phyloP scores from a whole-genome alignment of 2,329 filamentous ascomycete genomes.

The Pseudonectria buxi region DNA sequence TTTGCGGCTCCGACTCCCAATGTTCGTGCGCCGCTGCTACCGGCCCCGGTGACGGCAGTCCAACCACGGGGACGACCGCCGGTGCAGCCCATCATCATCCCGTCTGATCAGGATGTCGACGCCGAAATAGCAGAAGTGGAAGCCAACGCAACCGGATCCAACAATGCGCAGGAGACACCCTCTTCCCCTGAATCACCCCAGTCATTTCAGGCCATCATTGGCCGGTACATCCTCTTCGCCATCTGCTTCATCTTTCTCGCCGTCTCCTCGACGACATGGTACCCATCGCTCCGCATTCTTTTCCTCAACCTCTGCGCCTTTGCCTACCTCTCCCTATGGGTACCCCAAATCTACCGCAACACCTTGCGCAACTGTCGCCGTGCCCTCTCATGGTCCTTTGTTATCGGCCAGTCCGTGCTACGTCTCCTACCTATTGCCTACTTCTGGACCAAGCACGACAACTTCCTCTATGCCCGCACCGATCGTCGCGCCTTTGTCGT shows the following conservation, averaged over 20 bases:
- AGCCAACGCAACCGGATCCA: constrained; percentile 16
- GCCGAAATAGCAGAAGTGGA: constrained; percentile 48
- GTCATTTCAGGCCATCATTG: constrained; percentile 50
- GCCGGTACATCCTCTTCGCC: constrained; percentile 50
- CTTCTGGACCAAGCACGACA: constrained; percentile 71
- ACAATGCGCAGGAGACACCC: constrained; percentile 19
- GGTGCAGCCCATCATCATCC: constrained; percentile 48
- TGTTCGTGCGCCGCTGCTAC: constrained; percentile 27
- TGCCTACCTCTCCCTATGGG: constrained; percentile 82
- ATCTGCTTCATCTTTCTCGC: constrained; percentile 51
- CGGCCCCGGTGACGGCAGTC: constrained; percentile 34
- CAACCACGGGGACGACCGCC: constrained; percentile 13
- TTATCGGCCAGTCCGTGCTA: constrained; percentile 73
- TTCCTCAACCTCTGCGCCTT: constrained; percentile 62
- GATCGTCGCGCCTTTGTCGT: constrained; percentile 59
- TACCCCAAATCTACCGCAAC: constrained; percentile 88
- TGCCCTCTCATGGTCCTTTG: constrained; percentile 86
- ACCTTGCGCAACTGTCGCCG: constrained; percentile 83
- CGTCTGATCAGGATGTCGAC: constrained; percentile 57
- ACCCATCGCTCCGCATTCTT: constrained; percentile 43
- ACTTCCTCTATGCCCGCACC: constrained; percentile 70
- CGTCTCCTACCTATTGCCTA: constrained; percentile 77
- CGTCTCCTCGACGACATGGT: constrained; percentile 56
- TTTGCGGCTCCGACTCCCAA: constrained; percentile 19
- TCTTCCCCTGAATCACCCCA: constrained; percentile 19